Evolutionary conservation across 306 rosid species (phyloP).

Genomic region (Clitoria ternatea): DNA sequence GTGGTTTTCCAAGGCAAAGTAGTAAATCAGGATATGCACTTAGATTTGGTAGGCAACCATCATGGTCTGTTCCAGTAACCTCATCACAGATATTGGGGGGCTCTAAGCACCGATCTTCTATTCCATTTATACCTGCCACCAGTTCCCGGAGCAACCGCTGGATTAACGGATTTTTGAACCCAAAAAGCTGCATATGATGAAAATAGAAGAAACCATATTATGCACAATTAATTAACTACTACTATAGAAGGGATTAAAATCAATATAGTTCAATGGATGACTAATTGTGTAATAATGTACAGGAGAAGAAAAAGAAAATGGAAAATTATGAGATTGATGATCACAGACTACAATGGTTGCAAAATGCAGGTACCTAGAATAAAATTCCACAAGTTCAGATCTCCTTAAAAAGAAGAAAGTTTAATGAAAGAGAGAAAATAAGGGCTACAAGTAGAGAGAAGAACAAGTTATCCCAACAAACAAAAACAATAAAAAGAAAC

Average conservation of each 20-base stretch:
- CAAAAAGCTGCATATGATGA: conserved; percentile 65
- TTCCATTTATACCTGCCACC: conserved; percentile 58
- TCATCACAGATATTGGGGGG: conserved; percentile 34
- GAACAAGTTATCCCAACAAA: background rate
- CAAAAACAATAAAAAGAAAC: background rate
- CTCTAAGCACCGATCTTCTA: conserved; percentile 37
- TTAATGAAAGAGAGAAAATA: background rate
- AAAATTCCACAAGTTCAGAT: background rate
- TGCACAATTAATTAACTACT: conserved; percentile 8
- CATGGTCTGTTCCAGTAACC: conserved; percentile 32
- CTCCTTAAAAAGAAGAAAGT: background rate
- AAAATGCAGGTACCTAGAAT: conserved; percentile 3
- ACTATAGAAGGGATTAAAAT: background rate
- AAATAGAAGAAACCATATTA: conserved; percentile 19
- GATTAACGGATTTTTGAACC: conserved; percentile 71
- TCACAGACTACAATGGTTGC: conserved; percentile 1
- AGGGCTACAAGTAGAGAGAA: background rate
- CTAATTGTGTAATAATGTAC: background rate
- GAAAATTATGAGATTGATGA: conserved; percentile 13
- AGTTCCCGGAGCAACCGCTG: conserved; percentile 76
- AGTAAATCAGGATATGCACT: conserved; percentile 38
- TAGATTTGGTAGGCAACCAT: conserved; percentile 25
- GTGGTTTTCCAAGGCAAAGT: conserved; percentile 27
- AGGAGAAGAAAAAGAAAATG: background rate
- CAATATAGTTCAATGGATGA: background rate